Conservation (phyloP, 176 grass and related monocot genomes). For the Ensete ventricosum region DNA sequence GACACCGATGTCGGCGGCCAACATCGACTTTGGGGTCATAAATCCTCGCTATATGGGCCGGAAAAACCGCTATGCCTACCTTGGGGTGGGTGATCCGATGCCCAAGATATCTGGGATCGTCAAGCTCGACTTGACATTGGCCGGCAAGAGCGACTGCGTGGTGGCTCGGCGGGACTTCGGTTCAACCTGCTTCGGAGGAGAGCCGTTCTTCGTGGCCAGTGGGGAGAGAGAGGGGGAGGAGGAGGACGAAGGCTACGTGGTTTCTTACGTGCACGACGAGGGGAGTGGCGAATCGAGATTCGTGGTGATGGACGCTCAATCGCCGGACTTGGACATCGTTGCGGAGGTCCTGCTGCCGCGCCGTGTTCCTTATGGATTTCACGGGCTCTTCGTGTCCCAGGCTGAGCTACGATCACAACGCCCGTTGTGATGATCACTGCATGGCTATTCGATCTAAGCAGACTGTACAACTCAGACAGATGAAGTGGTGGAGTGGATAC, state of each 20-base stretch:
- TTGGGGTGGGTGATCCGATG: conserved; percentile 54
- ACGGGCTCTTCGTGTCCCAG: too few relatives aligned
- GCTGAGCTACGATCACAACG: too few relatives aligned
- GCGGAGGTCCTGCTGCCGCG: conserved; percentile 63
- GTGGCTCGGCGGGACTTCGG: conserved; percentile 63
- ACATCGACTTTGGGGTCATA: conserved; percentile 75
- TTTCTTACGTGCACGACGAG: conserved; percentile 86
- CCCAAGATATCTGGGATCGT: conserved; percentile 64
- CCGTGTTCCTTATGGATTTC: conserved; percentile 53
- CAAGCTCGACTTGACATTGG: conserved; percentile 50
- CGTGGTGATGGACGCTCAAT: conserved; percentile 76
- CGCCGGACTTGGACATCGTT: conserved; percentile 59
- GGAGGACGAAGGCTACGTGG: conserved; percentile 79
- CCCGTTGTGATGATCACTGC: too few relatives aligned
- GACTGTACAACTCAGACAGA: too few relatives aligned
- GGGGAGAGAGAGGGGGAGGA: conserved; percentile 26
- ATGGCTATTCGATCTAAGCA: too few relatives aligned
- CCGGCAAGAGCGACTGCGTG: conserved; percentile 56
- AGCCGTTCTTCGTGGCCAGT: conserved; percentile 73
- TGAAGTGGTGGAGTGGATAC: too few relatives aligned
- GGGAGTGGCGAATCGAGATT: conserved; percentile 42
- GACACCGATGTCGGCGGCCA: conserved; percentile 55
- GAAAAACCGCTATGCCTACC: conserved; percentile 67
- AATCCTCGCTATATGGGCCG: conserved; percentile 51
- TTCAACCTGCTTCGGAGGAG: conserved; percentile 54